Evolutionary conservation across 176 grass and related monocot species (phyloP).

Genomic region (Carex cristatella): DNA sequence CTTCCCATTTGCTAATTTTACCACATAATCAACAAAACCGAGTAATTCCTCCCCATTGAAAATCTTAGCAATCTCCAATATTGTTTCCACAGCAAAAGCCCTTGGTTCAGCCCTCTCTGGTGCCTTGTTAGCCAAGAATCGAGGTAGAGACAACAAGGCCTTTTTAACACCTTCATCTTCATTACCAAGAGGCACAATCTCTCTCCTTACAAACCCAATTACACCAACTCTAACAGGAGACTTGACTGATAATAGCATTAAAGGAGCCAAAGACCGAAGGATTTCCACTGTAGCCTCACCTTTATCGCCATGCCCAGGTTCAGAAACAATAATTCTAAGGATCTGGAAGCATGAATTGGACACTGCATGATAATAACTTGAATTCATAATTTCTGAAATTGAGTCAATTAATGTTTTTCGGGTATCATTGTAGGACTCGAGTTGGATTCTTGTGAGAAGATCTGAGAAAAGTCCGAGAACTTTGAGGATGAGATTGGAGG

Average conservation of each 20-base stretch:
- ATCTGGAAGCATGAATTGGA: conserved; percentile 42
- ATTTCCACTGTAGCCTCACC: conserved; percentile 42
- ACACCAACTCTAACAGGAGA: conserved; percentile 28
- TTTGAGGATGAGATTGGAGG: conserved; percentile 24
- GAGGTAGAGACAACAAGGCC: conserved; percentile 49
- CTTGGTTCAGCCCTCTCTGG: conserved; percentile 71
- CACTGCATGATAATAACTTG: conserved; percentile 1
- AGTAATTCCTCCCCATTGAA: conserved; percentile 34
- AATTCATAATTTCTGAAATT: conserved; percentile 29
- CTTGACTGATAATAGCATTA: conserved; percentile 39
- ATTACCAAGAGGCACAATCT: conserved; percentile 47
- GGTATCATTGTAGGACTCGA: conserved; percentile 47
- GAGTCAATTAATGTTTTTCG: conserved; percentile 62
- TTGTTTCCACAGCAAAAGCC: conserved; percentile 61
- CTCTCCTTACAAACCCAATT: conserved; percentile 54
- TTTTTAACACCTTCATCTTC: conserved; percentile 60
- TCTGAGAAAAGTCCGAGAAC: conserved; percentile 46
- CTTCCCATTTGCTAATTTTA: conserved; percentile 64
- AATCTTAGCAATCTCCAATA: conserved; percentile 44
- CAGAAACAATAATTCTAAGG: conserved; percentile 42
- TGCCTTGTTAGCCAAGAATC: conserved; percentile 59
- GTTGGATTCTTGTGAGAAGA: conserved; percentile 48
- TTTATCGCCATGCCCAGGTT: conserved; percentile 35
- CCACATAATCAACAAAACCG: conserved; percentile 41
- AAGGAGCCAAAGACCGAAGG: conserved; percentile 37